These are phyloP conservation scores for Cladosporium sp. DNA, from an alignment of 2,329 filamentous ascomycete species.

Conservation along the genomic window DNA sequence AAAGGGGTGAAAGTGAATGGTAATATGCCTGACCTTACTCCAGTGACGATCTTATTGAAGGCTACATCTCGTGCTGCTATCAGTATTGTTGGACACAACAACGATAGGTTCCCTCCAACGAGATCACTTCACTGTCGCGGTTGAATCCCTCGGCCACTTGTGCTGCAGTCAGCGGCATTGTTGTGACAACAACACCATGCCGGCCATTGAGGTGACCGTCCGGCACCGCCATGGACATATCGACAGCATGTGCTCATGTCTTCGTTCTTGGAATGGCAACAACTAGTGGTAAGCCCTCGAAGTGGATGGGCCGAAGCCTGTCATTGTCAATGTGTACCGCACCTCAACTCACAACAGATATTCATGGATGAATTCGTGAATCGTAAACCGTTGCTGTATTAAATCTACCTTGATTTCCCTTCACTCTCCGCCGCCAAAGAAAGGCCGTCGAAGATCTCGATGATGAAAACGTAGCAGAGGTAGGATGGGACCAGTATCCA, in stretches of 20 bases:
- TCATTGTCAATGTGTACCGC: background rate
- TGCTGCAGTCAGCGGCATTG: background rate
- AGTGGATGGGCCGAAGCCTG: background rate
- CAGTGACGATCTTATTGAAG: background rate
- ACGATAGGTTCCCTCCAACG: background rate
- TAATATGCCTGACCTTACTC: background rate
- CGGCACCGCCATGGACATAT: too few relatives aligned
- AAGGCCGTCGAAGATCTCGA: constrained; percentile 62
- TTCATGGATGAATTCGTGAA: background rate
- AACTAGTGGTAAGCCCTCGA: background rate
- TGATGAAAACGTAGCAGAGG: constrained; percentile 60
- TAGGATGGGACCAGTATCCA: constrained; percentile 67
- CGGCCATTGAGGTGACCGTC: background rate
- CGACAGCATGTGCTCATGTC: background rate
- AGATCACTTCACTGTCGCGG: background rate
- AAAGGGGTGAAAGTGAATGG: background rate
- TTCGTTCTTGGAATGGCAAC: background rate
- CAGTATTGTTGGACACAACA: background rate
- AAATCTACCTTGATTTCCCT: constrained; percentile 26
- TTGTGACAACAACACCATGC: background rate
- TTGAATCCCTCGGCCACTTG: background rate
- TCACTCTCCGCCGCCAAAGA: constrained; percentile 42
- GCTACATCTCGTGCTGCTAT: background rate
- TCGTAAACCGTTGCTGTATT: background rate
- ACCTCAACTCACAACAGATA: background rate